Percentiles rank a stretch among this genome's conserved stretches.
These are phyloP conservation scores for Juglanconis juglandina DNA, from an alignment of 2,329 filamentous ascomycete genomes.

Conservation along the genomic window DNA sequence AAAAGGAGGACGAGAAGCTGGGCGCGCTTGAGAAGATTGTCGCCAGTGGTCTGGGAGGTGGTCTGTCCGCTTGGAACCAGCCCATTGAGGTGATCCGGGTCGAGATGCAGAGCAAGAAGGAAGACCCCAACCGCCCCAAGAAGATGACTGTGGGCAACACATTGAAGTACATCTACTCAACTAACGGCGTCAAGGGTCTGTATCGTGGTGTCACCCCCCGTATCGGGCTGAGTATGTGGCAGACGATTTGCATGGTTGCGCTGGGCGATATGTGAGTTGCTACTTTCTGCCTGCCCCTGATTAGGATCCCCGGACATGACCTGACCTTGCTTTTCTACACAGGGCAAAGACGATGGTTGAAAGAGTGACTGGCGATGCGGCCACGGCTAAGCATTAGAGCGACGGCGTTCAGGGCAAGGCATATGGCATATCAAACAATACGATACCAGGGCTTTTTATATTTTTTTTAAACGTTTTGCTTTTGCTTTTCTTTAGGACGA, in stretches of 20 bases:
- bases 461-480: background rate
- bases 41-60: slow-evolving; percentile 83
- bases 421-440: background rate
- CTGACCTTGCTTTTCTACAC: slow-evolving; percentile 21
- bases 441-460: background rate
- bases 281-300: slow-evolving; percentile 6
- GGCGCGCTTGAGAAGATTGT: slow-evolving; percentile 80
- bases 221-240: slow-evolving; percentile 95
- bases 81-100: slow-evolving; percentile 99
- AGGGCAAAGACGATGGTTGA: slow-evolving; percentile 67
- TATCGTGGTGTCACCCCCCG: slow-evolving; percentile 94
- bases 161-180: slow-evolving; percentile 81
- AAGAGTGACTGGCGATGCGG: slow-evolving; percentile 60
- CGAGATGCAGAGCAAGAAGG: slow-evolving; percentile 99
- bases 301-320: slow-evolving; percentile 1
- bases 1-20: slow-evolving; percentile 77
- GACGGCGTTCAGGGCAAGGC: slow-evolving; percentile 30
- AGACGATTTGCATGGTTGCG: slow-evolving; percentile 99
- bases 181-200: slow-evolving; percentile 84
- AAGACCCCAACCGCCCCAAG: slow-evolving; percentile 95
- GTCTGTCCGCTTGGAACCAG: slow-evolving; percentile 97
- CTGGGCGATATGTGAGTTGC: slow-evolving; percentile 90
- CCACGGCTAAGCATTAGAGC: slow-evolving; percentile 65
- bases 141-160: slow-evolving; percentile 96
- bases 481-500: background rate